These are phyloP conservation scores for Neocallimastix lanati DNA, from an alignment of 192 early-diverging fungal genomes.

Conservation along the genomic window DNA sequence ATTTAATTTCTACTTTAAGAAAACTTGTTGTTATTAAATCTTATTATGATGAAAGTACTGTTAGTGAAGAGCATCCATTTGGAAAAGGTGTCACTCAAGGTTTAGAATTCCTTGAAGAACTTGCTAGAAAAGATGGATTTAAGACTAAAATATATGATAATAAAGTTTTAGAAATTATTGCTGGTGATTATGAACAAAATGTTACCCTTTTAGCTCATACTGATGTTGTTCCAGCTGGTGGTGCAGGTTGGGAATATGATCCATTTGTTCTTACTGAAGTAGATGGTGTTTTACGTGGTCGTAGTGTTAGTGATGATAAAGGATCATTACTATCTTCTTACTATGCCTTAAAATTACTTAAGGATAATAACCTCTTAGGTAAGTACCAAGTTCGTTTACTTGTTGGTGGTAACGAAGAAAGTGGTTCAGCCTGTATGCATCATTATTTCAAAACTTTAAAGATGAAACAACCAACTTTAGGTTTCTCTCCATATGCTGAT, in stretches of 20 bases:
- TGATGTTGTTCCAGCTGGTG: slow-evolving; percentile 58
- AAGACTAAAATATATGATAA: neutral
- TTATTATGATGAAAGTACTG: neutral
- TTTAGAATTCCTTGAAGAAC: neutral
- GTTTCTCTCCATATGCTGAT: neutral
- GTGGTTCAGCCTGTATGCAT: neutral
- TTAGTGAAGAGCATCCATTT: neutral
- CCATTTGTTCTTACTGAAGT: slow-evolving; percentile 46
- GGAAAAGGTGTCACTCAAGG: neutral
- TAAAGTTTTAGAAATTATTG: neutral
- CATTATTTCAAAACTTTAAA: neutral
- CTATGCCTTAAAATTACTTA: slow-evolving; percentile 23
- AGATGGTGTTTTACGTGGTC: slow-evolving; percentile 56
- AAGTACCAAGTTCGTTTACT: neutral
- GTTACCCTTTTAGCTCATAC: slow-evolving; percentile 37
- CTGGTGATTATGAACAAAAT: neutral
- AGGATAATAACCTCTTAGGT: neutral
- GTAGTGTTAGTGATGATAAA: slow-evolving; percentile 67
- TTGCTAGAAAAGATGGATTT: neutral
- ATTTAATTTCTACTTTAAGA: neutral
- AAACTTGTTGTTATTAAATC: neutral
- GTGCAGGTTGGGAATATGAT: slow-evolving; percentile 36
- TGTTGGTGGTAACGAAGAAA: neutral
- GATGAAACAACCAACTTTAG: neutral
- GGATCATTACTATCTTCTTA: slow-evolving; percentile 54